Evolutionary conservation across 208 protist species (phyloP).

Genomic region (Leishmania aethiopica): DNA sequence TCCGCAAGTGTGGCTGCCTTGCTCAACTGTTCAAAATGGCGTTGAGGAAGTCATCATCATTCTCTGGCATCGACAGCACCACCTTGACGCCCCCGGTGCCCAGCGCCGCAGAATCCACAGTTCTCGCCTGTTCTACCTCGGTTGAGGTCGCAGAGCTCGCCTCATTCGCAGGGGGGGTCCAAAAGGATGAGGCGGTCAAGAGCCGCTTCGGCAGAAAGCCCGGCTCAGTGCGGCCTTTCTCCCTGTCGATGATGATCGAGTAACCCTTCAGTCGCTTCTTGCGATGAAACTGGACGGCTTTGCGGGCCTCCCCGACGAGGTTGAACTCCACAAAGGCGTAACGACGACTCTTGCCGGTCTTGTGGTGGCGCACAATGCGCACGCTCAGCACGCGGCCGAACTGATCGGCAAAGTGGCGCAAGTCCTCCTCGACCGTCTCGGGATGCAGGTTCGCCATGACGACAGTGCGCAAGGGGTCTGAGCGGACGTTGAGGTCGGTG

Average conservation of each 20-base stretch:
- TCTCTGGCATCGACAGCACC: conserved; percentile 16
- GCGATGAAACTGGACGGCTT: conserved; percentile 52
- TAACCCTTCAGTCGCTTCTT: conserved; percentile 70
- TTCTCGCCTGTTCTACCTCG: neutral
- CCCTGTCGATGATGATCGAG: conserved; percentile 66
- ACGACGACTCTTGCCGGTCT: conserved; percentile 61
- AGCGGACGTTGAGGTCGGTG: conserved; percentile 68
- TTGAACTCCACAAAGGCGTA: conserved; percentile 90
- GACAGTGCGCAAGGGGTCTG: conserved; percentile 66
- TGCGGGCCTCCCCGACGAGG: conserved; percentile 62
- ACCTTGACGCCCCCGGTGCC: neutral
- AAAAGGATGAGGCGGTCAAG: conserved; percentile 23
- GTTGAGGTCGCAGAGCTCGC: neutral
- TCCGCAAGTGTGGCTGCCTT: neutral
- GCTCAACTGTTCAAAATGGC: conserved; percentile 62
- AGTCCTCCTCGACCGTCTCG: conserved; percentile 73
- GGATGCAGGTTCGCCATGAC: conserved; percentile 69
- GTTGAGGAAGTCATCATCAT: conserved; percentile 68
- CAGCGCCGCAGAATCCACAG: neutral
- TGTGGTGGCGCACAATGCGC: conserved; percentile 62
- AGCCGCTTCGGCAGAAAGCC: conserved; percentile 75
- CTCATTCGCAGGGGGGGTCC: neutral
- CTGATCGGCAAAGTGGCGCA: conserved; percentile 83
- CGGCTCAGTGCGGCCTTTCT: conserved; percentile 65
- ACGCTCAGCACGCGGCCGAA: conserved; percentile 76